A percentile compares a stretch with the other conserved stretches of the same genome.
Evolutionary conservation across 2,329 filamentous ascomycete species (phyloP).

Genomic region (Colletotrichum tropicale): DNA sequence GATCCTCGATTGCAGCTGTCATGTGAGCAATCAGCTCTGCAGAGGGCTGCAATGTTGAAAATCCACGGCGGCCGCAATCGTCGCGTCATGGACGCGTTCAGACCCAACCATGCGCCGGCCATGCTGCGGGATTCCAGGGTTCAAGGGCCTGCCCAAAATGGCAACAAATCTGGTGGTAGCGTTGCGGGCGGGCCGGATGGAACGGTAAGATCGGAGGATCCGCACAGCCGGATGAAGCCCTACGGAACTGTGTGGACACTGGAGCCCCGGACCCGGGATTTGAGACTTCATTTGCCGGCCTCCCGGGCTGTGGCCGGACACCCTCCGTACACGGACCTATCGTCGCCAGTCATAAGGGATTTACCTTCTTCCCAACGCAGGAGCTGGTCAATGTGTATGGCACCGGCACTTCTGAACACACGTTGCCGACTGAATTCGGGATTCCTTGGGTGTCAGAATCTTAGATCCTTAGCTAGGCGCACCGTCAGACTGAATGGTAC

Average conservation of each 20-base stretch:
- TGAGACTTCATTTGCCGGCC: background rate
- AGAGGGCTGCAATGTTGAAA: background rate
- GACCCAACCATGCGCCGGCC: background rate
- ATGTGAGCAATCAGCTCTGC: conserved; percentile 6
- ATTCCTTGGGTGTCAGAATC: background rate
- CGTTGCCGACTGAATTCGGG: background rate
- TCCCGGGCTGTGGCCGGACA: background rate
- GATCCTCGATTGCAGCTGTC: background rate
- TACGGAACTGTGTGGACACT: background rate
- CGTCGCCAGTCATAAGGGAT: background rate
- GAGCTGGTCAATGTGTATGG: background rate
- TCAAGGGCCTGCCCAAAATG: background rate
- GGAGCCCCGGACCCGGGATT: background rate
- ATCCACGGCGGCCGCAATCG: background rate
- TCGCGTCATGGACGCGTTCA: background rate
- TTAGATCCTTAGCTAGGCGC: background rate
- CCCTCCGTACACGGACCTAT: background rate
- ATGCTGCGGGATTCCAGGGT: background rate
- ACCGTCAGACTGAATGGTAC: conserved; percentile 3
- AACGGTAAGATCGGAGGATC: background rate
- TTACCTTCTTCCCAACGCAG: background rate
- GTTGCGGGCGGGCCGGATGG: background rate
- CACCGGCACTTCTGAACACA: background rate
- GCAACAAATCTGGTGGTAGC: background rate
- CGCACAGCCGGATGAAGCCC: background rate